phyloP scores from a whole-genome alignment of 2,329 filamentous ascomycete species.

The Tolypocladium pustulatum region DNA sequence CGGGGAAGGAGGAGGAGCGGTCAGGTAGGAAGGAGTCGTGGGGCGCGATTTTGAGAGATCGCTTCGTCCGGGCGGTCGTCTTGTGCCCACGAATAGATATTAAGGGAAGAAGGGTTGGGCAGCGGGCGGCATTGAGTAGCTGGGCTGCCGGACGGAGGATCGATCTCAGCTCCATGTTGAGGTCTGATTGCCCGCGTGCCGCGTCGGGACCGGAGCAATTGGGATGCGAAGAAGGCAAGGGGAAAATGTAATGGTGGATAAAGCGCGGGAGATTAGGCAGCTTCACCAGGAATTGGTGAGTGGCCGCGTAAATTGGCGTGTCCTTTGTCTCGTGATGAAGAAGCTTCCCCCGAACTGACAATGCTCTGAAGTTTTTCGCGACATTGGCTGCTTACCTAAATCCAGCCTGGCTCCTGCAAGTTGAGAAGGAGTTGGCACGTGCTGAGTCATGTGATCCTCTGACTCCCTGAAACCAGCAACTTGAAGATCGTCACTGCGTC shows the following conservation, averaged over 20 bases:
- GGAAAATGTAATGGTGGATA: background rate
- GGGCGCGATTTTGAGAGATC: constrained; percentile 47
- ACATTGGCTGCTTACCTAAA: background rate
- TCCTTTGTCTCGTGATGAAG: background rate
- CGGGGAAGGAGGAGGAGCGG: constrained; percentile 17
- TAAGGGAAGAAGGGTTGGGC: constrained; percentile 11
- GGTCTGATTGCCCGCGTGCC: background rate
- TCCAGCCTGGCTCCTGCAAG: background rate
- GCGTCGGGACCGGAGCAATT: background rate
- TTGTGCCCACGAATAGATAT: constrained; percentile 33
- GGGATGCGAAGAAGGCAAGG: background rate
- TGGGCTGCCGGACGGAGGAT: constrained; percentile 23
- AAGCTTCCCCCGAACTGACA: background rate
- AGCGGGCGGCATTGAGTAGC: constrained; percentile 17
- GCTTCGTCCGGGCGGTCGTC: constrained; percentile 43
- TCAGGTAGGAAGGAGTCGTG: constrained; percentile 47
- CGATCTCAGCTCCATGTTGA: constrained; percentile 23
- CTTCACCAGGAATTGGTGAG: background rate
- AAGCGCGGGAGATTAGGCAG: background rate
- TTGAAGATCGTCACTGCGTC: background rate
- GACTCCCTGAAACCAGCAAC: background rate
- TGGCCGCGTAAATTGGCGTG: background rate
- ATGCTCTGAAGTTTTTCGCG: background rate
- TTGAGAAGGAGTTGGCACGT: background rate
- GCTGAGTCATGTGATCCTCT: background rate